Percentiles rank a stretch among this genome's conserved stretches.
These are phyloP conservation scores for Daldinia decipiens DNA, from an alignment of 495 filamentous ascomycete species.

Conservation along the genomic window DNA sequence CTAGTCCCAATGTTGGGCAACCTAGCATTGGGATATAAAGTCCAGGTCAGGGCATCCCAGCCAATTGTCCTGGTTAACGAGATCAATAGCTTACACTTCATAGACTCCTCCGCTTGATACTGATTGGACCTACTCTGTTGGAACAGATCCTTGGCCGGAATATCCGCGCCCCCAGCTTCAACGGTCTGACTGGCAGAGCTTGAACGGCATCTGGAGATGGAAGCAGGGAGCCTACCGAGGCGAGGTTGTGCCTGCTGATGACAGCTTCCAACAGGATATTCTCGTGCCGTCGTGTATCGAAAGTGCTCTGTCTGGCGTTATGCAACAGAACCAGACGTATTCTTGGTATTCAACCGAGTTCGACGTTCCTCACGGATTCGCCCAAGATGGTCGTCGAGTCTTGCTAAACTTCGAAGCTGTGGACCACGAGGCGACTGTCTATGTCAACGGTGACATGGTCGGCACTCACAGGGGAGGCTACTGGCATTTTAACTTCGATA, in stretches of 20 bases:
- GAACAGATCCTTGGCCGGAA: conserved; percentile 72
- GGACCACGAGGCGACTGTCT: conserved; percentile 73
- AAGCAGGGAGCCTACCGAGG: conserved; percentile 55
- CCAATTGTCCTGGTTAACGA: neutral
- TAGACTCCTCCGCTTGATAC: conserved; percentile 64
- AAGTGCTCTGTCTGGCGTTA: conserved; percentile 62
- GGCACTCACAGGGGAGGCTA: conserved; percentile 70
- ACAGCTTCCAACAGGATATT: conserved; percentile 57
- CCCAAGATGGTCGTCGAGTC: conserved; percentile 47
- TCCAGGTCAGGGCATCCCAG: conserved; percentile 38
- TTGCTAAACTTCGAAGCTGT: conserved; percentile 76
- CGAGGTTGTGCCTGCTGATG: conserved; percentile 45
- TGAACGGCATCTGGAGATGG: conserved; percentile 76
- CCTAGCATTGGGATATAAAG: conserved; percentile 46
- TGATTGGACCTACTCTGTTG: conserved; percentile 69
- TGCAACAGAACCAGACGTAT: conserved; percentile 57
- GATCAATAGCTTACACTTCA: conserved; percentile 20
- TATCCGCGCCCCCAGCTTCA: conserved; percentile 71
- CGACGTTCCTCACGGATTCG: conserved; percentile 61
- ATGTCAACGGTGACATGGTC: conserved; percentile 66
- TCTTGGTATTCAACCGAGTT: conserved; percentile 72
- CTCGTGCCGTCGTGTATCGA: conserved; percentile 74
- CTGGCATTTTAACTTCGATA: conserved; percentile 68
- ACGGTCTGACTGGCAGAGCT: conserved; percentile 67
- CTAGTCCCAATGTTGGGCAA: conserved; percentile 29